phyloP scores from a whole-genome alignment of 345 rosid genomes.

The Corymbia maculata region DNA sequence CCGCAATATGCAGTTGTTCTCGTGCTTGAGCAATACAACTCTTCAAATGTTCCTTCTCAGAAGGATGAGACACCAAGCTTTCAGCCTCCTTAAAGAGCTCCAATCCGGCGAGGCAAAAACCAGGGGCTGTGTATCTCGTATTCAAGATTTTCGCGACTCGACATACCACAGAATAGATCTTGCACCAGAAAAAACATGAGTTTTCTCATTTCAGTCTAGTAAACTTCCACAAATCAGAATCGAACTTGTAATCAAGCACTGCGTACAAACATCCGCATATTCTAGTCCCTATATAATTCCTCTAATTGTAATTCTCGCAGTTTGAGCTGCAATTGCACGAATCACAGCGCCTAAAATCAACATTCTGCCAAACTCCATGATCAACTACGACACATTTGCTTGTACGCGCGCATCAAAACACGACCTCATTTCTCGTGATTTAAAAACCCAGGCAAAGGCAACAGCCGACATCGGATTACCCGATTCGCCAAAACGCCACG shows the following conservation, averaged over 20 bases:
- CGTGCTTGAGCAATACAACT: constrained; percentile 59
- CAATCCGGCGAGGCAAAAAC: constrained; percentile 80
- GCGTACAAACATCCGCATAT: too few species aligned
- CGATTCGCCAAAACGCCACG: neutral
- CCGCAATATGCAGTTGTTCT: constrained; percentile 43
- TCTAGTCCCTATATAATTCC: neutral
- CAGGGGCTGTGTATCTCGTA: constrained; percentile 76
- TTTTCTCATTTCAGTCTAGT: neutral
- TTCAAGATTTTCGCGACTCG: constrained; percentile 76
- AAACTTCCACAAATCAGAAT: neutral
- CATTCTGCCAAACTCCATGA: neutral
- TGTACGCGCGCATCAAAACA: neutral
- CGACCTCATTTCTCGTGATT: neutral
- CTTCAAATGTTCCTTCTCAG: constrained; percentile 58
- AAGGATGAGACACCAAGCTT: constrained; percentile 34
- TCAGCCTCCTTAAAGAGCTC: constrained; percentile 59
- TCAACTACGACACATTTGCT: neutral
- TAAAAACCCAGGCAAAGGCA: neutral
- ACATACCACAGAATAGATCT: constrained; percentile 72
- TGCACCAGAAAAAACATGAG: neutral
- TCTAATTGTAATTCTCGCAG: neutral
- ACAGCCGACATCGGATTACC: neutral
- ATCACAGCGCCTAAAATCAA: neutral
- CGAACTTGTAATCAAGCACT: neutral
- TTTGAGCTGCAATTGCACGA: neutral